phyloP scores from a whole-genome alignment of 2,329 filamentous ascomycete genomes.

The Claviceps pusilla region DNA sequence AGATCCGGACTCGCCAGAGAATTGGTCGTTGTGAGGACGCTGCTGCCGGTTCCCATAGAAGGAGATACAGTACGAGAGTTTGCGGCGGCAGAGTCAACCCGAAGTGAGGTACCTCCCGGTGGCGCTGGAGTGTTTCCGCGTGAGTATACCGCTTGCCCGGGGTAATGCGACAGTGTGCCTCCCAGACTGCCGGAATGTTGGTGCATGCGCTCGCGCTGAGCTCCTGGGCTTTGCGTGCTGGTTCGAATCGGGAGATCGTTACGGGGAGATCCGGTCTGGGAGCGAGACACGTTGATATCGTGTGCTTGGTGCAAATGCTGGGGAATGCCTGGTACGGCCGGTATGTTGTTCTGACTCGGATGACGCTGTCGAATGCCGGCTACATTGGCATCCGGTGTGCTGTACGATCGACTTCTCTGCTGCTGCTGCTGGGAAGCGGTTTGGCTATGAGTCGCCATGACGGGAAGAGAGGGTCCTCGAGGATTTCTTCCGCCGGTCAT shows the following conservation, averaged over 20 bases:
- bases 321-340: constrained; percentile 63
- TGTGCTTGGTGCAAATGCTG: constrained; percentile 48
- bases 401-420: constrained; percentile 74
- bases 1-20: constrained; percentile 32
- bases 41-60: constrained; percentile 22
- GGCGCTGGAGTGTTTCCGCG: constrained; percentile 30
- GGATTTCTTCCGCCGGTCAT: constrained; percentile 49
- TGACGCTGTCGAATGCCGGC: constrained; percentile 44
- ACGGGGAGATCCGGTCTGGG: constrained; percentile 66
- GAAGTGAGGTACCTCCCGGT: constrained; percentile 19
- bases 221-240: constrained; percentile 56
- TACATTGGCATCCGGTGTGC: constrained; percentile 83
- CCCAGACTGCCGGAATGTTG: constrained; percentile 33
- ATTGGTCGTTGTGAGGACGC: constrained; percentile 13
- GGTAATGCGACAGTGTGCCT: constrained; percentile 41
- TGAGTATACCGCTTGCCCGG: constrained; percentile 36
- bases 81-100: constrained; percentile 23
- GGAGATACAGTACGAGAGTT: constrained; percentile 33
- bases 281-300: constrained; percentile 55
- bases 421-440: constrained; percentile 41
- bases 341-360: constrained; percentile 41
- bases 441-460: constrained; percentile 44
- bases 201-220: constrained; percentile 45
- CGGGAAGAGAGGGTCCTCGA: constrained; percentile 67
- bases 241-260: constrained; percentile 51